These are phyloP conservation scores for Sclerotinia glacialis DNA, from an alignment of 2,329 filamentous ascomycete genomes.

Conservation along the genomic window DNA sequence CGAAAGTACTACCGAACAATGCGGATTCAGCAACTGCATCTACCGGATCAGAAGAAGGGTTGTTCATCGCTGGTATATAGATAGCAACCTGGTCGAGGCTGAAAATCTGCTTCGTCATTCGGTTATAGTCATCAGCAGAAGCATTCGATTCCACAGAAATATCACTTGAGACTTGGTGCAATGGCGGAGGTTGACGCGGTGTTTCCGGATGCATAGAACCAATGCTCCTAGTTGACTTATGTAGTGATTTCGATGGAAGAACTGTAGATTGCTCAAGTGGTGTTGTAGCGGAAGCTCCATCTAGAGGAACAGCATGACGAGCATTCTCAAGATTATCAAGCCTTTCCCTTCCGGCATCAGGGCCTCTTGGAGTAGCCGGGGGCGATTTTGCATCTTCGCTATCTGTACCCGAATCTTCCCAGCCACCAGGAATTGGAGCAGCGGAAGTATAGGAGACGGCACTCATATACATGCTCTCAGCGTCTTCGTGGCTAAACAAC, in stretches of 20 bases:
- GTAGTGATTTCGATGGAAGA: conserved; percentile 14
- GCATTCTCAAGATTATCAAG: conserved; percentile 35
- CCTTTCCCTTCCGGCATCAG: conserved; percentile 19
- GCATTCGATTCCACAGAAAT: conserved; percentile 33
- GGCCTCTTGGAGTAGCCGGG: conserved; percentile 29
- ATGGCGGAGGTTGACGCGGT: conserved; percentile 21
- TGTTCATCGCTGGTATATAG: conserved; percentile 35
- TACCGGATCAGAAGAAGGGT: conserved; percentile 13
- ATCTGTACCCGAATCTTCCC: conserved; percentile 30
- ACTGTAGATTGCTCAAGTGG: not conserved
- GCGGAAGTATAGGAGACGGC: conserved; percentile 52
- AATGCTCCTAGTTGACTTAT: conserved; percentile 18
- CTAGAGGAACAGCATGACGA: conserved; percentile 20
- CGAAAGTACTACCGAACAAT: conserved; percentile 27
- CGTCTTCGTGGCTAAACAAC: conserved; percentile 74
- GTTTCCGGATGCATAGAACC: conserved; percentile 17
- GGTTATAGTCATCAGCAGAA: conserved; percentile 34
- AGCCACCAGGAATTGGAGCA: conserved; percentile 33
- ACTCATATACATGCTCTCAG: conserved; percentile 85
- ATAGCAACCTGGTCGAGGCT: conserved; percentile 40
- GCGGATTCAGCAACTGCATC: conserved; percentile 19
- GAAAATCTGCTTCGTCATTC: conserved; percentile 40
- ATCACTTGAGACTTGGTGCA: conserved; percentile 31
- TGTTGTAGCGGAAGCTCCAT: not conserved
- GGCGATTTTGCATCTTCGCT: conserved; percentile 25